Conservation (phyloP, 257 asterid species). For the Fraxinus pennsylvanica region DNA sequence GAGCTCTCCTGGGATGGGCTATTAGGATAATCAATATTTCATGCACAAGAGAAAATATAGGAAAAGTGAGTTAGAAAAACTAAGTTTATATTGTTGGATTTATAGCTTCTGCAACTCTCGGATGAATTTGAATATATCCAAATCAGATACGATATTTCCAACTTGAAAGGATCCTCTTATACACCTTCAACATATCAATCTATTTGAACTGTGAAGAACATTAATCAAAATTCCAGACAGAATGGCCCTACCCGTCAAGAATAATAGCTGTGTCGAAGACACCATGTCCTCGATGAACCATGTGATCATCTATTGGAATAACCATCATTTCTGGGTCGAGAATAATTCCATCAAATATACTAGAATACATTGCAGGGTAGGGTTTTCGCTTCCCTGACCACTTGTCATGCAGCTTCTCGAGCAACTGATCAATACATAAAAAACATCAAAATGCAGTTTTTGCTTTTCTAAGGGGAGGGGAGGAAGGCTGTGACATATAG, state of each 20-base stretch:
- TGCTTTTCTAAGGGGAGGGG: too few relatives aligned
- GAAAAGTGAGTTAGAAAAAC: background rate
- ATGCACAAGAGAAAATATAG: background rate
- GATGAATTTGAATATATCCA: background rate
- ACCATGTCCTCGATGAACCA: constrained; percentile 97
- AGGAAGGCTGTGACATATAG: background rate
- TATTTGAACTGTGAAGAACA: background rate
- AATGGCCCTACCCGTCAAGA: constrained; percentile 54
- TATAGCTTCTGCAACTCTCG: background rate
- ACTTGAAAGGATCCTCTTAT: background rate
- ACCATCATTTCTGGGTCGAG: constrained; percentile 93
- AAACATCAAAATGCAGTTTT: background rate
- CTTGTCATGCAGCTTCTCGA: constrained; percentile 65
- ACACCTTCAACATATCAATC: background rate
- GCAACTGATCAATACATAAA: constrained; percentile 47
- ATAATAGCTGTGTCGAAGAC: constrained; percentile 83
- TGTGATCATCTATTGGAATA: constrained; percentile 86
- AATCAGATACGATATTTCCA: background rate
- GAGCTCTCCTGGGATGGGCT: background rate
- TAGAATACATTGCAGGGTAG: constrained; percentile 89
- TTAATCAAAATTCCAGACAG: background rate
- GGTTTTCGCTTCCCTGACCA: constrained; percentile 70
- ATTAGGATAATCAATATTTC: background rate
- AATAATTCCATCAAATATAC: constrained; percentile 75
- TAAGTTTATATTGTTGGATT: background rate